Conservation (phyloP, 345 rosid species). For the Brassica rapa region DNA sequence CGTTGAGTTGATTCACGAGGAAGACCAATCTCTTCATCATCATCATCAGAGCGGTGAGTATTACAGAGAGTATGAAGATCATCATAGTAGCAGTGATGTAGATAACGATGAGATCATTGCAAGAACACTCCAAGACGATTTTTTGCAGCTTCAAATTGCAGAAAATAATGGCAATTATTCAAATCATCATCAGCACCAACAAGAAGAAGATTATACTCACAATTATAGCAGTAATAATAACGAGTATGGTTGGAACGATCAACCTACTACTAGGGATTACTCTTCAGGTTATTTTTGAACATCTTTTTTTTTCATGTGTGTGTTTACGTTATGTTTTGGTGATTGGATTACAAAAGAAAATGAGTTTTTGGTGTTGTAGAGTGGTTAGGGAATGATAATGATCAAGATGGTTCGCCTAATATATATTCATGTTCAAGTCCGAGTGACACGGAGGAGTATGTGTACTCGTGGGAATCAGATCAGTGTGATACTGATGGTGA, state of each 20-base stretch:
- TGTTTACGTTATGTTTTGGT: conserved; percentile 5
- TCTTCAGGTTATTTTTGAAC: conserved; percentile 51
- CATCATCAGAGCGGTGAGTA: conserved; percentile 42
- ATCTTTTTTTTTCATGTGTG: neutral
- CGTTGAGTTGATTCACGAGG: conserved; percentile 46
- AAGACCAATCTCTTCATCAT: conserved; percentile 26
- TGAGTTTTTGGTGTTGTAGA: conserved; percentile 31
- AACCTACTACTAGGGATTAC: conserved; percentile 43
- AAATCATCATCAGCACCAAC: conserved; percentile 34
- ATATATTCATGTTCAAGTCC: conserved; percentile 66
- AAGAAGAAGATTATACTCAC: conserved; percentile 39
- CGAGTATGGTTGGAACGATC: conserved; percentile 49
- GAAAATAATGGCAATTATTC: conserved; percentile 51
- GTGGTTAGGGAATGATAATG: conserved; percentile 55
- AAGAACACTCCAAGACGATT: conserved; percentile 79
- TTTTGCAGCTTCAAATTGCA: conserved; percentile 65
- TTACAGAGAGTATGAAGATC: conserved; percentile 54
- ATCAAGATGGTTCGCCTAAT: conserved; percentile 53
- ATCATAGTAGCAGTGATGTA: conserved; percentile 45
- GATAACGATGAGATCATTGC: conserved; percentile 92
- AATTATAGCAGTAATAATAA: conserved; percentile 33
- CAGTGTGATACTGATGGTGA: conserved; percentile 64
- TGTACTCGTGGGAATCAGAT: conserved; percentile 65
- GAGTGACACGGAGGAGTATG: conserved; percentile 58
- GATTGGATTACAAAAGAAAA: neutral